Evolutionary conservation across 1,139 yeast species (phyloP).

Genomic region (Suhomyces taliae): DNA sequence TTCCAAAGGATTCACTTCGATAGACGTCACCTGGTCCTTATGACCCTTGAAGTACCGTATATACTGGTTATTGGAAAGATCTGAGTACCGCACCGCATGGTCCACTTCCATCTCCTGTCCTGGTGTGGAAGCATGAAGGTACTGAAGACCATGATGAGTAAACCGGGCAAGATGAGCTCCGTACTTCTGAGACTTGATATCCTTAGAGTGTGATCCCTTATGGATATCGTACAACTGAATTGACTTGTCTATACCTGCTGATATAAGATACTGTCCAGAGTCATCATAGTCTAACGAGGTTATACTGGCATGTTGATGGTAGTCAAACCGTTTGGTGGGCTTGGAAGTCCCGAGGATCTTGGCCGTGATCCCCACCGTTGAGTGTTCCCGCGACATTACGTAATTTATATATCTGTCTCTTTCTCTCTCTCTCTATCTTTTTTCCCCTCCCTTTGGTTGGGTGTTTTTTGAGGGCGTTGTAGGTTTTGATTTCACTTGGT

Average conservation of each 20-base stretch:
- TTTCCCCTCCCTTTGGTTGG: no score
- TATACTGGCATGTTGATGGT: conserved; percentile 58
- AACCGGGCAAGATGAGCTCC: conserved; percentile 89
- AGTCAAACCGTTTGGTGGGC: conserved; percentile 59
- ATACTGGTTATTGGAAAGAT: conserved; percentile 75
- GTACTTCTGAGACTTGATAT: conserved; percentile 82
- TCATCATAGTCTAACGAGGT: conserved; percentile 88
- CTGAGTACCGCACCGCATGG: conserved; percentile 72
- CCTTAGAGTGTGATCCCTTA: conserved; percentile 63
- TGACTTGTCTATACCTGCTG: conserved; percentile 80
- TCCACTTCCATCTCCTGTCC: conserved; percentile 39
- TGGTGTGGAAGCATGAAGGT: conserved; percentile 81
- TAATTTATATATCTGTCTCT: background rate
- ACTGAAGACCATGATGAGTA: conserved; percentile 71
- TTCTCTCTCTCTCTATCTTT: background rate
- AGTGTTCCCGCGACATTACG: conserved; percentile 8
- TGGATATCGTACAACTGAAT: conserved; percentile 81
- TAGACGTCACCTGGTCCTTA: conserved; percentile 64
- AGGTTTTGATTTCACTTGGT: no score
- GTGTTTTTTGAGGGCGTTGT: no score
- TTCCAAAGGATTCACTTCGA: conserved; percentile 74
- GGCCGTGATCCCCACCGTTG: conserved; percentile 32
- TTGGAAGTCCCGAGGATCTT: conserved; percentile 48
- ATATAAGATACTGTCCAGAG: conserved; percentile 73
- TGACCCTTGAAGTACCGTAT: conserved; percentile 89